Evolutionary conservation across 352 stramenopile genomes (phyloP), one percentile per base, ranked within the genome.

Genomic region (Phytophthora chlamydospora): DNA sequence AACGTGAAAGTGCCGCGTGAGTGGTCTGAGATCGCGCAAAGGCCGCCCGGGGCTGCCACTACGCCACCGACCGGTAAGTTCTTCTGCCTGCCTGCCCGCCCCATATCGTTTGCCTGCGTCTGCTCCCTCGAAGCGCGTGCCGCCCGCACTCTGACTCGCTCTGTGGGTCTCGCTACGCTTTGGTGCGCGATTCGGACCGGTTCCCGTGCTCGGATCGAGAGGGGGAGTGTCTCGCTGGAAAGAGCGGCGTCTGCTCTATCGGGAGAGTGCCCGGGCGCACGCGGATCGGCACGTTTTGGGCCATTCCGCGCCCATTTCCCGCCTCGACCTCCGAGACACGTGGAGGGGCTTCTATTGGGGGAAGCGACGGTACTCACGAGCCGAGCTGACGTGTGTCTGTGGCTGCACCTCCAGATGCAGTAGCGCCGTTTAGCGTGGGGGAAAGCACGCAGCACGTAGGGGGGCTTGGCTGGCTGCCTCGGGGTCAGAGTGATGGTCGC

Each of bases 1-100:
- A 81, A 81, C 69, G 65, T 61, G 49, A 81, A 81, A 76, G 66
- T 68, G 68, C 62, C 63, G 67, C 67, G 66, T 59, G 42, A 57
- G 38, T 66, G 47, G 58, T 61, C 52, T 62, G 61, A 69, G 62
- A 47, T 62, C 66, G 50, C 68, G 49, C 61, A 68, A 66, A 66
- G 42, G 51, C 66, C 58, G 53, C 58, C 48, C 42, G 14, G 46
- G 44, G 62, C 47, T 47, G 66, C 65, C 60, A 66, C 27, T 64
- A 52, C 57, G 56, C 68, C 68, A 58, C 67, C 53, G 19, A 58
- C 57, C 51, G 73, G 73, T 81, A 78, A 48, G 73, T 62, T 12
- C 57, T 6, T n/a, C 35, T 17, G 38, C 29, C 8, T 19, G 4
- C 29, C 45, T 1, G 12, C 14, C 5, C 21, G n/a, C 24, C 51